Evolutionary conservation across 176 grass and related monocot genomes (phyloP).

Genomic region (Carex myosuroides): DNA sequence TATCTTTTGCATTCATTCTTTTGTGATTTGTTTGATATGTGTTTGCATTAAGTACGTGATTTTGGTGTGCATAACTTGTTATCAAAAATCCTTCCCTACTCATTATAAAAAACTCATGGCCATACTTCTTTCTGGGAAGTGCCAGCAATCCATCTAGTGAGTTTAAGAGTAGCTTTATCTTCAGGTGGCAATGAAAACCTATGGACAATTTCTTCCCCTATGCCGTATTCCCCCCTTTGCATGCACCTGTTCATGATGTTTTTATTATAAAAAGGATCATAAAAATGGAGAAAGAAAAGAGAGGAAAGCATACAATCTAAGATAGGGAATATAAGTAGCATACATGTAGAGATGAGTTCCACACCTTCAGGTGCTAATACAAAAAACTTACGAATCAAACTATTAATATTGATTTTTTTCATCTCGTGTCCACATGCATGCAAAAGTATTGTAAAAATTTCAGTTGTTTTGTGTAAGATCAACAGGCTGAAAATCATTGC

Average conservation of each 20-base stretch:
- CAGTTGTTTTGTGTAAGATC: neutral
- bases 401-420: neutral
- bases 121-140: conserved; percentile 62
- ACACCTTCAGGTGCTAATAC: neutral
- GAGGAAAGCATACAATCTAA: neutral
- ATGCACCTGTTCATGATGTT: conserved; percentile 64
- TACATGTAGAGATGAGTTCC: neutral
- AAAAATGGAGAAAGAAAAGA: neutral
- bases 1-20: neutral
- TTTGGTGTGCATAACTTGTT: neutral
- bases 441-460: neutral
- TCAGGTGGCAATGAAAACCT: conserved; percentile 85
- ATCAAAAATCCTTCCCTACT: neutral
- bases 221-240: conserved; percentile 88
- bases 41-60: neutral
- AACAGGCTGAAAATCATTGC: neutral
- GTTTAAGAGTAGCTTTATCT: conserved; percentile 88
- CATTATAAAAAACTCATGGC: conserved; percentile 27
- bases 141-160: conserved; percentile 74
- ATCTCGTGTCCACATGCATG: neutral
- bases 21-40: neutral
- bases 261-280: conserved; percentile 16
- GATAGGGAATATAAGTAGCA: neutral
- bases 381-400: neutral
- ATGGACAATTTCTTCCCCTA: conserved; percentile 83